phyloP scores from a whole-genome alignment of 495 filamentous ascomycete genomes.

The Cetradonia linearis region DNA sequence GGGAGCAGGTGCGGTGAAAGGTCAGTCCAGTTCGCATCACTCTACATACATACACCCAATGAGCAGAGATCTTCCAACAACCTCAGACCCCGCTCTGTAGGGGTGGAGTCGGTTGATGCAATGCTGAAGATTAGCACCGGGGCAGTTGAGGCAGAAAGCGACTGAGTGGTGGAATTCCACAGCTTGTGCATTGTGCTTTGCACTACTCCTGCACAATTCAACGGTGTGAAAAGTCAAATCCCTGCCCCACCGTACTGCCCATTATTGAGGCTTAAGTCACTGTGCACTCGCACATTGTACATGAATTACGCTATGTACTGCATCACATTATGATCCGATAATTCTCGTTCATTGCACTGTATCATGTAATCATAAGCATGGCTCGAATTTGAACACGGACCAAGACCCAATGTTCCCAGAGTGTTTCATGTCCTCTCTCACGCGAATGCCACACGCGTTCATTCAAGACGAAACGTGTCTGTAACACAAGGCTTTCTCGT shows the following conservation, averaged over 20 bases:
- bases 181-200: not conserved
- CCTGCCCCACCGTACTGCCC: not conserved
- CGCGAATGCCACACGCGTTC: slow-evolving; percentile 7
- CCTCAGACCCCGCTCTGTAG: not conserved
- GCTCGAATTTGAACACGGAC: not conserved
- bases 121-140: not conserved
- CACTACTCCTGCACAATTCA: slow-evolving; percentile 4
- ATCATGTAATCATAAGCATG: not conserved
- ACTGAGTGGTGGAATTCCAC: not conserved
- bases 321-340: not conserved
- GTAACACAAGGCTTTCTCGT: slow-evolving; percentile 4
- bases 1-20: not conserved
- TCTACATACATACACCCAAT: not conserved
- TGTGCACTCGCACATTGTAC: not conserved
- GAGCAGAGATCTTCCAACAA: not conserved
- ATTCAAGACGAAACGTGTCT: slow-evolving; percentile 4
- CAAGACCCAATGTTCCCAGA: not conserved
- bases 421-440: slow-evolving; percentile 5
- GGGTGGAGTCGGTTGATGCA: not conserved
- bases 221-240: not conserved
- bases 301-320: not conserved
- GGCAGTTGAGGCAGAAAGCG: not conserved
- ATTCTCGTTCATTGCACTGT: not conserved
- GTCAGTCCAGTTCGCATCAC: not conserved
- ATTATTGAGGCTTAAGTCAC: not conserved